Base-by-base conservation (phyloP, 1,284 basidiomycete genomes). In the Fomitopsis palustris region DNA sequence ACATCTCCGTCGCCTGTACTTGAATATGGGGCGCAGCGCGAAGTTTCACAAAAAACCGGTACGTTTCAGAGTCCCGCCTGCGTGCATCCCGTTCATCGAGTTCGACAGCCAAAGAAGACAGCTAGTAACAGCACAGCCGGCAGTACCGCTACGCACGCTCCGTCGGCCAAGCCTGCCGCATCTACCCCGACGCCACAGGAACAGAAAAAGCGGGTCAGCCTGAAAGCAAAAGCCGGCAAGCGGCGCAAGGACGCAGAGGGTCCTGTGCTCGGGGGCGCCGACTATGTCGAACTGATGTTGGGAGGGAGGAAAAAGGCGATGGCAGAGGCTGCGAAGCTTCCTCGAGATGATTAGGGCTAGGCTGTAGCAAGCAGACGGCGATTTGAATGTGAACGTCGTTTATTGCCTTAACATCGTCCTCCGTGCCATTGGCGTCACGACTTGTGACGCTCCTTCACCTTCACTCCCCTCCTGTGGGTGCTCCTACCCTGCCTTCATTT, bases 221-320 rank as follows among this genome's bases (percentile, higher is more conserved):
- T 86, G 58, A 80, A 79, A 61, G 64, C 71, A 7, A 77, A 73
- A 54, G 62, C 72, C 33, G 59, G 64, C n/a, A 64, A 62, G 58
- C 61, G 59, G n/a, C 61, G 64, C 17, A 64, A 64, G 42, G 64
- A 67, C n/a, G 62, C 65, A 21, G 71, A 73, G 10, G 77, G 71
- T 1, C 80, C 76, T 56, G 78, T 91, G 2, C 75, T 91, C 42
- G 87, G 87, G n/a, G 88, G 82, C 31, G 89, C 85, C 35, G 90
- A 92, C 72, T 92, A 92, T 67, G 84, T 92, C 47, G 77, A 81
- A 6, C 68, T 92, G 62, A 77, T 89, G 78, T 78, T 86, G 78
- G 88, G 89, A n/a, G 79, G 88, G 10, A 74, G 89, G 62, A 77
- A 78, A 64, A 86, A 80, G 68, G 87, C 84, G 21, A 78, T 73